These are phyloP conservation scores for Schrenkiella parvula DNA, from an alignment of 345 rosid species.

Conservation along the genomic window DNA sequence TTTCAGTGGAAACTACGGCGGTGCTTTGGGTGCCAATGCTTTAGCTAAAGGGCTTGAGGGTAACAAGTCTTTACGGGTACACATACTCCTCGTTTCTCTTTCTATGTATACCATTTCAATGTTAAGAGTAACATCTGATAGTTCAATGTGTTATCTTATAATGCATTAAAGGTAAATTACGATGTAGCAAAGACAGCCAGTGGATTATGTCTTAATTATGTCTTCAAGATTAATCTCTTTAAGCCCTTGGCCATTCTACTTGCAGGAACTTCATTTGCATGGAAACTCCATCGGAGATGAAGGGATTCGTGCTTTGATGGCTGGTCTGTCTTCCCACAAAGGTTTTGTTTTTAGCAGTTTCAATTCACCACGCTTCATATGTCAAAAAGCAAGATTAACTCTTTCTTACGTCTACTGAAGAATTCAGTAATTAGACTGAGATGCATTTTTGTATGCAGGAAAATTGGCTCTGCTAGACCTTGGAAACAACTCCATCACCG, in stretches of 20 bases:
- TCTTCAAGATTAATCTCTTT: not conserved
- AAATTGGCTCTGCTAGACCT: constrained; percentile 69
- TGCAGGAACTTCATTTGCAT: constrained; percentile 91
- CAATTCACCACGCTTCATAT: not conserved
- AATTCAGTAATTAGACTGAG: constrained; percentile 19
- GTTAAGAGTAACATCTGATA: not conserved
- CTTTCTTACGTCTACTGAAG: not conserved
- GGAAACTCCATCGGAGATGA: constrained; percentile 96
- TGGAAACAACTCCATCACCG: constrained; percentile 85
- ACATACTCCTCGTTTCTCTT: constrained; percentile 11
- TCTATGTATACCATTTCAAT: not conserved
- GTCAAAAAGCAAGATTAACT: not conserved
- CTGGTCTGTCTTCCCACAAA: constrained; percentile 80
- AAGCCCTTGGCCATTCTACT: constrained; percentile 2
- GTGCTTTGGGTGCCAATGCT: constrained; percentile 93
- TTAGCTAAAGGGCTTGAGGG: constrained; percentile 89
- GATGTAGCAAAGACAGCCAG: not conserved
- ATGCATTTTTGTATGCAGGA: constrained; percentile 41
- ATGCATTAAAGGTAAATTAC: not conserved
- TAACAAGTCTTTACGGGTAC: constrained; percentile 81
- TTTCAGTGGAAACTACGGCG: constrained; percentile 91
- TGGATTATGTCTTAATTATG: not conserved
- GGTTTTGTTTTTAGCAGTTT: constrained; percentile 41
- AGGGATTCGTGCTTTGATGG: constrained; percentile 77
- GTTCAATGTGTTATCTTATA: not conserved